These are phyloP conservation scores for Blepharisma undulans DNA, from an alignment of 169 alveolate species.

Conservation along the genomic window DNA sequence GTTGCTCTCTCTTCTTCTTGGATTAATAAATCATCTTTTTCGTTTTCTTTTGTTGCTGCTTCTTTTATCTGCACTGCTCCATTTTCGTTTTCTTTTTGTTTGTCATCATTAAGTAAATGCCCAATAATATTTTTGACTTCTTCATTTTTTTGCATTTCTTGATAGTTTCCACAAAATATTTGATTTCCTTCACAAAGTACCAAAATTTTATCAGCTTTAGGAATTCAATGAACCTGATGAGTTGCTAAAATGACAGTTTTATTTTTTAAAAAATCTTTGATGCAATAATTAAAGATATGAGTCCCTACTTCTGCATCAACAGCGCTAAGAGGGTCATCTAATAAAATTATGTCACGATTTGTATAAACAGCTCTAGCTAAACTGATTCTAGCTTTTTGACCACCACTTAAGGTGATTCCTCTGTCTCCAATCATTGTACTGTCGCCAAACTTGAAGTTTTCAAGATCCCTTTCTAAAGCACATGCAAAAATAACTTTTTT, in stretches of 20 bases:
- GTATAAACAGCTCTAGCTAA: conserved; percentile 91
- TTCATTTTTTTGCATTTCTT: not conserved
- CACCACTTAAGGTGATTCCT: conserved; percentile 91
- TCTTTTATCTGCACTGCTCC: not conserved
- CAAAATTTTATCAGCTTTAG: conserved; percentile 75
- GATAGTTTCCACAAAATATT: conserved; percentile 21
- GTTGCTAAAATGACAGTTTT: conserved; percentile 84
- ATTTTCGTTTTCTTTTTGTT: not conserved
- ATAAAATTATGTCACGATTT: conserved; percentile 75
- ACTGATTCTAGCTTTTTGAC: conserved; percentile 91
- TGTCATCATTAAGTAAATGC: not conserved
- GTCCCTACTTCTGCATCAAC: conserved; percentile 88
- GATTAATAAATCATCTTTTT: not conserved
- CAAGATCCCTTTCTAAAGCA: conserved; percentile 66
- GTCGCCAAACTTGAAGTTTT: conserved; percentile 71
- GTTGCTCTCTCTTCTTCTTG: not conserved
- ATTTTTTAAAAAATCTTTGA: conserved; percentile 57
- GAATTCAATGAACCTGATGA: conserved; percentile 72
- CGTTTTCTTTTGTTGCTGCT: not conserved
- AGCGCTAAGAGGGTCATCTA: conserved; percentile 92
- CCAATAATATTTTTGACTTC: not conserved
- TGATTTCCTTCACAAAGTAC: conserved; percentile 67
- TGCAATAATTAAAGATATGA: conserved; percentile 74
- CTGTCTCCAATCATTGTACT: conserved; percentile 82
- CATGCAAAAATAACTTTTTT: conserved; percentile 65